Conservation (phyloP, 805 yeast genomes). For the Saccharomyces kudriavzevii region DNA sequence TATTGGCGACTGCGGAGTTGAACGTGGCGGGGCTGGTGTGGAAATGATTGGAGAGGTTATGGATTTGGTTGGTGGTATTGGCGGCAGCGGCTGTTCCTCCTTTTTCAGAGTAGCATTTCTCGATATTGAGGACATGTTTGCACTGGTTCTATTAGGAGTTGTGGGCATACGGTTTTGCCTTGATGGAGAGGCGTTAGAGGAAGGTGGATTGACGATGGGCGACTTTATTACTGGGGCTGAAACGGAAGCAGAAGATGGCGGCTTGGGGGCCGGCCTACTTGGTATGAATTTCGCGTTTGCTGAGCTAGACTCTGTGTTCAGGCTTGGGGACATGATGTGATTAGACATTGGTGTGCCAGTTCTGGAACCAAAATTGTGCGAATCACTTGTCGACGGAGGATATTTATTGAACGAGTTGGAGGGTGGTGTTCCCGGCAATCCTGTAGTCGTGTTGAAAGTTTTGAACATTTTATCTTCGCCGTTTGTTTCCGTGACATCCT, state of each 20-base stretch:
- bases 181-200: constrained; percentile 6
- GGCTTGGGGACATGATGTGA: constrained; percentile 20
- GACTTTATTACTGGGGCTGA: neutral
- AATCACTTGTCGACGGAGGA: constrained; percentile 2
- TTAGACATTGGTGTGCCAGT: constrained; percentile 11
- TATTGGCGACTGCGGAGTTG: neutral
- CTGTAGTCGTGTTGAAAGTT: constrained; percentile 27
- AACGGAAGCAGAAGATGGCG: constrained; percentile 30
- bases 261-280: constrained; percentile 61
- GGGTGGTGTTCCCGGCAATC: neutral
- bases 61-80: constrained; percentile 10
- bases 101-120: constrained; percentile 14
- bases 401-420: neutral
- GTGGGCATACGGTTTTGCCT: constrained; percentile 5
- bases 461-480: constrained; percentile 36
- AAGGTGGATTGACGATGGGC: constrained; percentile 4
- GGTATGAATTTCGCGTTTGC: constrained; percentile 42
- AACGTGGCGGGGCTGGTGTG: neutral
- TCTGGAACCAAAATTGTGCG: constrained; percentile 7
- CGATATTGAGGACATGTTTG: constrained; percentile 16
- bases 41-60: neutral
- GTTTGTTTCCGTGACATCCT: constrained; percentile 41
- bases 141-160: constrained; percentile 11
- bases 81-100: constrained; percentile 23
- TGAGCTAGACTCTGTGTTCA: neutral